Percentiles rank a stretch among this genome's conserved stretches.
These are phyloP conservation scores for Chiua sp. DNA, from an alignment of 1,284 basidiomycete genomes.

Conservation along the genomic window DNA sequence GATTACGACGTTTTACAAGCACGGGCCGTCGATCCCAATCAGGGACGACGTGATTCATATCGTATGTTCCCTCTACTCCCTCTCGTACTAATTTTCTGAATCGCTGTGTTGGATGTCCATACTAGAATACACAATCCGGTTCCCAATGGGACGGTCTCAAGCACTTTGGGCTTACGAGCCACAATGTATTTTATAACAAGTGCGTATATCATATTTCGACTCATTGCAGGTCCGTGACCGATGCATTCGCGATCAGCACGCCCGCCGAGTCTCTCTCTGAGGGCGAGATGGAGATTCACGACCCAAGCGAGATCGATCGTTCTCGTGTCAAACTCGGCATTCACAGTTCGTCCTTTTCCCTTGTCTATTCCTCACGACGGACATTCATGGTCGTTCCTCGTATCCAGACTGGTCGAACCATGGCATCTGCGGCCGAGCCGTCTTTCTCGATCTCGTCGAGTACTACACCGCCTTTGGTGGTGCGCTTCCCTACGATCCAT, in stretches of 20 bases:
- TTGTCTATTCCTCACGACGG: background rate
- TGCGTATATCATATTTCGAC: slow-evolving; percentile 23
- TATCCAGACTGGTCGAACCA: slow-evolving; percentile 72
- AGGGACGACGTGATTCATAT: slow-evolving; percentile 70
- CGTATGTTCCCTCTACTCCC: slow-evolving; percentile 38
- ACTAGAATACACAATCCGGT: slow-evolving; percentile 81
- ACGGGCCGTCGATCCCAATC: slow-evolving; percentile 36
- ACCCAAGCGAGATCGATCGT: slow-evolving; percentile 57
- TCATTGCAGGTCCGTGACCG: background rate
- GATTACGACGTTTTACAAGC: slow-evolving; percentile 46
- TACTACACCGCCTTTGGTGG: slow-evolving; percentile 52
- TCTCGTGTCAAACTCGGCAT: slow-evolving; percentile 61
- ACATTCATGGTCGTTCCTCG: background rate
- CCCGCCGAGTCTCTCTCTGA: slow-evolving; percentile 48
- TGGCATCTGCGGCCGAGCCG: slow-evolving; percentile 74
- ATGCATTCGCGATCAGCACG: slow-evolving; percentile 41
- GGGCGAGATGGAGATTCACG: slow-evolving; percentile 53
- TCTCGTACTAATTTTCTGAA: too few relatives aligned
- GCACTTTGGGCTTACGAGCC: slow-evolving; percentile 61
- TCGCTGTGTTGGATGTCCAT: background rate
- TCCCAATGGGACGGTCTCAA: slow-evolving; percentile 78
- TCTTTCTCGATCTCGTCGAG: slow-evolving; percentile 67
- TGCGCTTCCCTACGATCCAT: slow-evolving; percentile 66
- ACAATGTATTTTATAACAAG: slow-evolving; percentile 71
- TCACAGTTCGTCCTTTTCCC: slow-evolving; percentile 54